These are phyloP conservation scores for Solanum lycopersicoides DNA, from an alignment of 257 asterid species.

Conservation along the genomic window DNA sequence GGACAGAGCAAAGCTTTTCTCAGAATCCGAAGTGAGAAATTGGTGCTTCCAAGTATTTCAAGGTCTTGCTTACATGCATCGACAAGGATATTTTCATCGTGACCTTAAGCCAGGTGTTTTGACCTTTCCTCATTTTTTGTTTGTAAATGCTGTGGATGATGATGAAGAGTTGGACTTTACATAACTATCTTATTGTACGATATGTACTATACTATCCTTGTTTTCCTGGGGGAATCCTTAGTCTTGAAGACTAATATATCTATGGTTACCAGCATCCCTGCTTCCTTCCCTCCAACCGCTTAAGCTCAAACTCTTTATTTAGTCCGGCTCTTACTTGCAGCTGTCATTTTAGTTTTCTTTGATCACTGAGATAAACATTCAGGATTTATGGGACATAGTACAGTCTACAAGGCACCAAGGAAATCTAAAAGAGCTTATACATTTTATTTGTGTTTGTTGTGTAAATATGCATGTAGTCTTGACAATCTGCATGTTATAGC, in stretches of 20 bases:
- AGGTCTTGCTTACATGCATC: conserved; percentile 90
- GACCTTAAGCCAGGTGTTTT: conserved; percentile 92
- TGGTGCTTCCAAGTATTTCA: conserved; percentile 99
- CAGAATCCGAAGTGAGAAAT: conserved; percentile 71
- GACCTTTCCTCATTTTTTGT: background rate
- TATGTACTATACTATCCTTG: background rate
- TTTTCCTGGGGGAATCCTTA: background rate
- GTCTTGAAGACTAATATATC: background rate
- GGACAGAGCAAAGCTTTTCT: conserved; percentile 53
- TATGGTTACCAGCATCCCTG: background rate
- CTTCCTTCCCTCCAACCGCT: background rate
- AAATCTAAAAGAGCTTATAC: background rate
- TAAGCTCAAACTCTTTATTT: background rate
- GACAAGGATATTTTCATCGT: conserved; percentile 93
- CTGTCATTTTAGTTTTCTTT: background rate
- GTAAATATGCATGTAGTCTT: background rate
- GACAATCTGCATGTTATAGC: background rate
- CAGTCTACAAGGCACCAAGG: background rate
- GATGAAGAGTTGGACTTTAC: background rate
- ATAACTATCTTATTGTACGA: background rate
- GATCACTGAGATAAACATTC: background rate
- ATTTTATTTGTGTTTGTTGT: background rate
- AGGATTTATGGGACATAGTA: background rate
- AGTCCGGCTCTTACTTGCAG: background rate
- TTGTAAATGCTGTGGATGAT: background rate